Percentiles rank a stretch among this genome's conserved stretches.
Evolutionary conservation across 257 asterid genomes (phyloP).

Genomic region (Fraxinus anomala): DNA sequence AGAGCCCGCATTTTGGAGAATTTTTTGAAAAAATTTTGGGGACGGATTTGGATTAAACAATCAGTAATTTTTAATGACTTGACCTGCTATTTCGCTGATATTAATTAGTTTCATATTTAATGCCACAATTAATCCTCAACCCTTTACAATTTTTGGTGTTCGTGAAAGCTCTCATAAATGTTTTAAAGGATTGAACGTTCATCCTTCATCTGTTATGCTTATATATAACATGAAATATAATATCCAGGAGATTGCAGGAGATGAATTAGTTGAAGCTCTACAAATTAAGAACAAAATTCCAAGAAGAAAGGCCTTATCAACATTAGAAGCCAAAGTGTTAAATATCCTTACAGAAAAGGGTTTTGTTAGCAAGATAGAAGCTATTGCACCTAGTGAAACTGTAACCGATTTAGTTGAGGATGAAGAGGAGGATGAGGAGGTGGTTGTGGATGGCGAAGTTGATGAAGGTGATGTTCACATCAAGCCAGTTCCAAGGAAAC

Average conservation of each 20-base stretch:
- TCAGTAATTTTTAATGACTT: not conserved
- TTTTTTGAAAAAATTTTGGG: not conserved
- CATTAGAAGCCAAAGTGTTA: slow-evolving; percentile 68
- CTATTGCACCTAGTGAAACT: slow-evolving; percentile 51
- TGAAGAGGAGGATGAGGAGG: slow-evolving; percentile 96
- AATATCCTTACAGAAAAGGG: slow-evolving; percentile 90
- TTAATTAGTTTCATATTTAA: not conserved
- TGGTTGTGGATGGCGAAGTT: slow-evolving; percentile 95
- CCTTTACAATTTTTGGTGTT: not conserved
- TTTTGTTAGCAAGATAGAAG: slow-evolving; percentile 67
- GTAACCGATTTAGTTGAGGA: slow-evolving; percentile 68
- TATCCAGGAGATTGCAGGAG: slow-evolving; percentile 91
- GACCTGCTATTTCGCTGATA: slow-evolving; percentile 1
- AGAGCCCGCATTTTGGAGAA: not conserved
- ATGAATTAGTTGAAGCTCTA: slow-evolving; percentile 74
- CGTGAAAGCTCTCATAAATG: not conserved
- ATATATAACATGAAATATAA: slow-evolving; percentile 31
- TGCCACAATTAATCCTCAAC: slow-evolving; percentile 6
- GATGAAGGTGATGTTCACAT: slow-evolving; percentile 97
- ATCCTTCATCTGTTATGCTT: slow-evolving; percentile 18
- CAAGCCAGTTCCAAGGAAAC: slow-evolving; percentile 66
- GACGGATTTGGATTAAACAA: not conserved
- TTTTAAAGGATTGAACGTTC: slow-evolving; percentile 5
- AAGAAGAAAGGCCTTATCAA: slow-evolving; percentile 77
- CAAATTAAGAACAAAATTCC: slow-evolving; percentile 88